Conservation (phyloP, 768 basidiomycete genomes). For the Pseudohyphozyma bogoriensis region DNA sequence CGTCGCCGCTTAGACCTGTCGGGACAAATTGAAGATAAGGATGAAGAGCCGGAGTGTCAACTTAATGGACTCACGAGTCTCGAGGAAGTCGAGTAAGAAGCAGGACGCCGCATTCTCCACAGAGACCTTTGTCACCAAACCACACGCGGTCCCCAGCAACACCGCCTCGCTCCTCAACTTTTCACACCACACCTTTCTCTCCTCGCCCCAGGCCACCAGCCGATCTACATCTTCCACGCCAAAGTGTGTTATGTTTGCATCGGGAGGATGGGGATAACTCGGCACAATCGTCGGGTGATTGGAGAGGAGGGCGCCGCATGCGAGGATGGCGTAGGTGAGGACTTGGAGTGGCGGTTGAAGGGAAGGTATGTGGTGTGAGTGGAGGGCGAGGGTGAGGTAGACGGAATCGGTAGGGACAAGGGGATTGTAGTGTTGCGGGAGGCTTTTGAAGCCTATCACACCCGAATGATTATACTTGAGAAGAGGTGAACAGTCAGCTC, state of each 20-base stretch:
- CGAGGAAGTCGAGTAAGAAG: not conserved
- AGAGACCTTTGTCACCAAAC: not conserved
- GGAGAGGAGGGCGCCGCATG: not conserved
- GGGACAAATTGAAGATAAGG: too few species aligned
- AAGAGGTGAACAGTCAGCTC: not conserved
- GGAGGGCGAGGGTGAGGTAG: not conserved
- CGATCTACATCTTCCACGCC: not conserved
- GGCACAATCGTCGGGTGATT: not conserved
- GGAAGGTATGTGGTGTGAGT: not conserved
- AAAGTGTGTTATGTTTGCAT: not conserved
- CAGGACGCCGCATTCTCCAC: not conserved
- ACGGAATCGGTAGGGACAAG: not conserved
- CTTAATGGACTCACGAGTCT: not conserved
- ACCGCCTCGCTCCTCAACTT: not conserved
- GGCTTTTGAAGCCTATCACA: not conserved
- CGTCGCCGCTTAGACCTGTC: too few species aligned
- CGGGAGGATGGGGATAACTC: not conserved
- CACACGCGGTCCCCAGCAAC: not conserved
- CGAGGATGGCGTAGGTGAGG: not conserved
- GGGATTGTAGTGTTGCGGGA: not conserved
- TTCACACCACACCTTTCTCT: not conserved
- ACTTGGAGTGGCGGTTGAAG: not conserved
- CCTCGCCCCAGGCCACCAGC: not conserved
- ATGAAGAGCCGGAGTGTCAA: too few species aligned
- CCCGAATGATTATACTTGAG: not conserved